Conservation (phyloP, 768 basidiomycete species). For the Rhizopogon salebrosus region DNA sequence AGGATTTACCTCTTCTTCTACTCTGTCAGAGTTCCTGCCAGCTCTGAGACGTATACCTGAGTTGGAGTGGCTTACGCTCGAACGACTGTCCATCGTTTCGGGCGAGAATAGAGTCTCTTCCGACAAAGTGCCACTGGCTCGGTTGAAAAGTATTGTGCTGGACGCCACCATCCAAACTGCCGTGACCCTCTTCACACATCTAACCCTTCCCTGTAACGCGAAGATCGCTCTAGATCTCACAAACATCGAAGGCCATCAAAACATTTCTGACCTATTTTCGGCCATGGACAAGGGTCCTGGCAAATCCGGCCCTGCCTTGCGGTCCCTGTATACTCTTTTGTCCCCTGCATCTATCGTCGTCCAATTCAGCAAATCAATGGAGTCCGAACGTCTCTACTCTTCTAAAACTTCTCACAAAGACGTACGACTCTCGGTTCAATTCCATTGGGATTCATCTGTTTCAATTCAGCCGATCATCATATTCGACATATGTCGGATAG, state of each 20-base stretch:
- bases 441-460: not conserved
- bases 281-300: not conserved
- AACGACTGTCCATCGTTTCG: not conserved
- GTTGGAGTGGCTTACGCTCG: conserved; percentile 7
- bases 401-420: not conserved
- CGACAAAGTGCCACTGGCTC: not conserved
- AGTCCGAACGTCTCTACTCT: not conserved
- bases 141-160: not conserved
- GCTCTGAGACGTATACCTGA: conserved; percentile 27
- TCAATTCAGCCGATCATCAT: not conserved
- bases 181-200: not conserved
- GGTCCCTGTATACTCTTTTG: not conserved
- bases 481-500: not conserved
- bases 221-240: not conserved
- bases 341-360: not conserved
- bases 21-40: conserved; percentile 23
- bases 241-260: not conserved
- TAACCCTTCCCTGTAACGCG: not conserved
- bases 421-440: not conserved
- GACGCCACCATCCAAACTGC: not conserved
- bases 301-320: not conserved
- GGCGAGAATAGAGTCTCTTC: not conserved
- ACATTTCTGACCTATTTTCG: not conserved
- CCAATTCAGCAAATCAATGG: not conserved
- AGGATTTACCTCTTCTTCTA: not conserved